Evolutionary conservation across 495 filamentous ascomycete species (phyloP), one percentile per base, ranked within the genome.

Genomic region (Aspergillus avenaceus): DNA sequence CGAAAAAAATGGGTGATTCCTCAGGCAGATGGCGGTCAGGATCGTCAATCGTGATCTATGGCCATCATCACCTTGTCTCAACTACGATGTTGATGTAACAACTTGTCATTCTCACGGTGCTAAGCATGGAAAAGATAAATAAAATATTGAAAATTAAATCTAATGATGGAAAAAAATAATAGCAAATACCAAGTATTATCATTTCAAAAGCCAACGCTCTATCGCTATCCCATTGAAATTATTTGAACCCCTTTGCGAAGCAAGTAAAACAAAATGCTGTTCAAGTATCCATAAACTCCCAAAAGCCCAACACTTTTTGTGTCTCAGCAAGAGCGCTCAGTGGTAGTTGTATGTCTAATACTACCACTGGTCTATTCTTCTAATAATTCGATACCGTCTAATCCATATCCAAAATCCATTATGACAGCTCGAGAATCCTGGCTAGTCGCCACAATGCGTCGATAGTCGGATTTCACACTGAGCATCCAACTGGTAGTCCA

Each of bases 401-500:
- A 54, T 26, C 69, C 71, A 57, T 74, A 76, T 43, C 70, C 78
- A 64, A 78, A 77, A 72, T 98, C 93, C 74, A 98, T 81, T n/a
- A 98, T 84, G 19, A 97, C 73, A 25, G 88, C 86, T 55, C 92
- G 84, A 8, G 90, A 85, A 59, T 97, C 91, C 68, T 98, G 93
- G 34, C 89, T 91, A 0, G 95, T 95, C 47, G 87, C 89, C 37
- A 98, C 85, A 49, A 98, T 91, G 28, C 93, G 80, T 41, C 92
- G 76, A 64, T 97, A 97, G 65, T 98, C 93, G 26, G 86, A 87
- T 71, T 97, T 96, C 22, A 95, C 93, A 52, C 87, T 89, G 34
- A 98, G 69, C 58, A 97, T 95, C 95, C 95, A 97, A 60, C 90
- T 95, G 13, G 85, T 85, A 31, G 95, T 93, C 89, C 90, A 97